phyloP scores from a whole-genome alignment of 2,329 filamentous ascomycete genomes.

The Fusarium hainanense region DNA sequence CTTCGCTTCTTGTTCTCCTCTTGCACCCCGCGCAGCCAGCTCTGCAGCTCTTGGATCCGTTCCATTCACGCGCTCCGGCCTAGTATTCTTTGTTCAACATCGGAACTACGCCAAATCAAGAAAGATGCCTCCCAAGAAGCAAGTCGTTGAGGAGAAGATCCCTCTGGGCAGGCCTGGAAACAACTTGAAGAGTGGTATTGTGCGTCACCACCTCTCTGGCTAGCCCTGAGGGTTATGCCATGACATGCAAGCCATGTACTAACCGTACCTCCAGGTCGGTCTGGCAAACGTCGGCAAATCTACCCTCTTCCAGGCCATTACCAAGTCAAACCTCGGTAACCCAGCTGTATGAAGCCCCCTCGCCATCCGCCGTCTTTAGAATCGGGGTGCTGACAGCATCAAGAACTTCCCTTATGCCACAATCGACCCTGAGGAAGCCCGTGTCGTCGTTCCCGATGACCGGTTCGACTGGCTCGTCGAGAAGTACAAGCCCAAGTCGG shows the following conservation, averaged over 20 bases:
- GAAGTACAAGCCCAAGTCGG: constrained; percentile 97
- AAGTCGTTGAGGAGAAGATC: constrained; percentile 91
- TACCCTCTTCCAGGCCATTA: constrained; percentile 99
- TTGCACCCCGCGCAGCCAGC: constrained; percentile 71
- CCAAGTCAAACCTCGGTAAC: constrained; percentile 96
- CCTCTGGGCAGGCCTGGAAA: constrained; percentile 96
- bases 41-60: constrained; percentile 68
- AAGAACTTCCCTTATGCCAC: constrained; percentile 99
- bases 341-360: constrained; percentile 77
- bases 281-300: constrained; percentile 99
- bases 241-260: constrained; percentile 31
- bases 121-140: constrained; percentile 96
- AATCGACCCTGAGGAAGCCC: constrained; percentile 97
- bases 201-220: constrained; percentile 57
- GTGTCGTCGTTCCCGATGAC: constrained; percentile 95
- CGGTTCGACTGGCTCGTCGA: constrained; percentile 95
- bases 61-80: constrained; percentile 63
- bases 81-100: constrained; percentile 60
- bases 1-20: constrained; percentile 65
- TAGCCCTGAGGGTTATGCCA: neutral
- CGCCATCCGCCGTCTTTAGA: constrained; percentile 49
- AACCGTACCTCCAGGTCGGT: constrained; percentile 75
- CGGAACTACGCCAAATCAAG: constrained; percentile 71
- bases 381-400: constrained; percentile 55
- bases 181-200: constrained; percentile 99